Percentiles rank a stretch among this genome's conserved stretches.
phyloP scores from a whole-genome alignment of 2,329 filamentous ascomycete genomes.

The Thielaviopsis musarum region DNA sequence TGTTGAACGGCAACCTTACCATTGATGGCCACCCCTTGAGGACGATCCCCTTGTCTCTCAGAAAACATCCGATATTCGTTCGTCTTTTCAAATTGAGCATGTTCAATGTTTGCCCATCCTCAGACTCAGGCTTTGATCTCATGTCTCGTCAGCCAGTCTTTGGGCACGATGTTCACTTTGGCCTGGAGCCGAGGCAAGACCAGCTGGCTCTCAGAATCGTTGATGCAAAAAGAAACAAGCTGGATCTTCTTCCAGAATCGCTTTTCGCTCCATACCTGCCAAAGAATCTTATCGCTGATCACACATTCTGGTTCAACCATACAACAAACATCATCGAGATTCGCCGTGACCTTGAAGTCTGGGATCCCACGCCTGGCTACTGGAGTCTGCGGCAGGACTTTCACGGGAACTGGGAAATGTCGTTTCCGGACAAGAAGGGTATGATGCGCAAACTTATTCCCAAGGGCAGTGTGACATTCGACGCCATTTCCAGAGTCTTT shows the following conservation, averaged over 20 bases:
- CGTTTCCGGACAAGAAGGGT: background rate
- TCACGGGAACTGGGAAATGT: conserved; percentile 15
- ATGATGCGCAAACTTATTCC: background rate
- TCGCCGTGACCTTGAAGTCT: conserved; percentile 16
- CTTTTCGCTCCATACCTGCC: conserved; percentile 20
- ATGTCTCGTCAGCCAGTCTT: conserved; percentile 14
- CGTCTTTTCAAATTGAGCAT: conserved; percentile 26
- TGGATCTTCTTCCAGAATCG: conserved; percentile 20
- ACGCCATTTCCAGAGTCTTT: background rate
- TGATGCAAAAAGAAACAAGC: conserved; percentile 3
- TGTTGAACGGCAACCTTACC: conserved; percentile 33
- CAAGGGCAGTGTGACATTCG: background rate
- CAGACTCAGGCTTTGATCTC: conserved; percentile 24
- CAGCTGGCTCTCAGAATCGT: conserved; percentile 21
- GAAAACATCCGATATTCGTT: conserved; percentile 22
- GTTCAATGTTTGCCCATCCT: conserved; percentile 28
- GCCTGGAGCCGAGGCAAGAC: conserved; percentile 8
- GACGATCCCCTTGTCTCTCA: conserved; percentile 29
- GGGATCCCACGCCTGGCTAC: conserved; percentile 13
- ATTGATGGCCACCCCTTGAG: conserved; percentile 33
- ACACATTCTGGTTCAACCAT: conserved; percentile 30
- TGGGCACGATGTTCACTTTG: conserved; percentile 23
- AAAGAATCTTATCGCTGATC: conserved; percentile 21
- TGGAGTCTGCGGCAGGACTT: conserved; percentile 15
- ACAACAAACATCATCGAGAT: conserved; percentile 19